These are phyloP conservation scores for Penicillium mononematosum DNA, from an alignment of 495 filamentous ascomycete genomes.

Conservation along the genomic window DNA sequence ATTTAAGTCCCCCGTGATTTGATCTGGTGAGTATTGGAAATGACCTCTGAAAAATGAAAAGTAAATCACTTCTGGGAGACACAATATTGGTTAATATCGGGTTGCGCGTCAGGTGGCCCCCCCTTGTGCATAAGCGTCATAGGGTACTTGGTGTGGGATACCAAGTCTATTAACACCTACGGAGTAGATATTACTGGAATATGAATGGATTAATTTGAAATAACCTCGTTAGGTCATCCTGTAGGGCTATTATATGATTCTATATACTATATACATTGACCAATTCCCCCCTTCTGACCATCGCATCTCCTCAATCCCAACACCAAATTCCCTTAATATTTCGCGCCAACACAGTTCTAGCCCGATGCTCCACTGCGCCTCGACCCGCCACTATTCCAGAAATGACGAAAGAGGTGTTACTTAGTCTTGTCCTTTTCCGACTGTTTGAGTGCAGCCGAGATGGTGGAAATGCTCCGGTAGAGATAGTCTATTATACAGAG, in stretches of 20 bases:
- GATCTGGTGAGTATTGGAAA: background rate
- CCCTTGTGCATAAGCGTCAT: conserved; percentile 6
- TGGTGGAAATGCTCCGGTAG: conserved; percentile 46
- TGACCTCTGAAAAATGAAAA: background rate
- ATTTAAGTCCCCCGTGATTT: background rate
- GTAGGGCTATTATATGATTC: background rate
- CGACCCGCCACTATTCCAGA: conserved; percentile 16
- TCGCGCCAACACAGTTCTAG: conserved; percentile 8
- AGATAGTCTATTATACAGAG: conserved; percentile 47
- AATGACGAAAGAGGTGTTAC: conserved; percentile 29
- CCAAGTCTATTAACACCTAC: background rate
- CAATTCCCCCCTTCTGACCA: background rate
- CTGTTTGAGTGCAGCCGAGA: conserved; percentile 46
- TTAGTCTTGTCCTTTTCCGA: conserved; percentile 38
- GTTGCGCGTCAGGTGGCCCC: conserved; percentile 10
- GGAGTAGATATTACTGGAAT: background rate
- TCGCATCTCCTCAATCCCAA: background rate
- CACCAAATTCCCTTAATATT: background rate
- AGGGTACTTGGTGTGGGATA: background rate
- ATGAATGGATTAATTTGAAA: background rate
- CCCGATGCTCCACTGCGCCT: conserved; percentile 14
- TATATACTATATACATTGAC: background rate
- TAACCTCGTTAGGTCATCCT: background rate
- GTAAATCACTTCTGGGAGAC: background rate
- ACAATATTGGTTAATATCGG: background rate